phyloP scores from a whole-genome alignment of 306 rosid species.

The Medicago ruthenica region DNA sequence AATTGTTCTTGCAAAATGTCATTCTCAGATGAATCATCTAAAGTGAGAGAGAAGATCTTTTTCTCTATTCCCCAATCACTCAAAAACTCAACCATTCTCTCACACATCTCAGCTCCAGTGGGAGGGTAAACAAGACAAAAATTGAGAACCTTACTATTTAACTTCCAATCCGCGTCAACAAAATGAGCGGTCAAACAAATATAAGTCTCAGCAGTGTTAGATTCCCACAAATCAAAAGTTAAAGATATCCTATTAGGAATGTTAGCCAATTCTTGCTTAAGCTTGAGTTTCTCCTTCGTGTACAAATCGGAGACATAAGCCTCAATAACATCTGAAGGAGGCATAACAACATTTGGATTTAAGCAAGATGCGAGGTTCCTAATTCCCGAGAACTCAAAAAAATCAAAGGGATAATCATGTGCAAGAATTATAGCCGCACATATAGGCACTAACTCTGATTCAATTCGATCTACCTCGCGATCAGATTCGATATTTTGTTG shows the following conservation, averaged over 20 bases:
- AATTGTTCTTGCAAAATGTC: neutral
- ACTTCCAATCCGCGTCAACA: neutral
- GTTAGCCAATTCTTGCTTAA: neutral
- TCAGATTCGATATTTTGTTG: neutral
- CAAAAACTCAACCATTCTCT: neutral
- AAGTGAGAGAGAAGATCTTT: slow-evolving; percentile 15
- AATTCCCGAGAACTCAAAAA: neutral
- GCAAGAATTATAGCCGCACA: neutral
- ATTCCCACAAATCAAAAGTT: neutral
- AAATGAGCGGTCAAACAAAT: neutral
- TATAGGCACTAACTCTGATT: neutral
- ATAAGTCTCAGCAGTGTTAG: neutral
- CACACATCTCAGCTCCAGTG: neutral
- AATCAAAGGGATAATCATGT: neutral
- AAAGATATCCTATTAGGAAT: slow-evolving; percentile 7
- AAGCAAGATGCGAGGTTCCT: neutral
- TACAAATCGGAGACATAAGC: neutral
- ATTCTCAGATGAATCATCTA: neutral
- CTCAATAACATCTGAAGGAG: neutral
- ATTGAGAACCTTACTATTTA: neutral
- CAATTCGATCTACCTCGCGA: neutral
- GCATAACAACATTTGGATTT: neutral
- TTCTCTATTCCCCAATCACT: slow-evolving; percentile 12
- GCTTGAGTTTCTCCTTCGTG: neutral
- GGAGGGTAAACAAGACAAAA: neutral